Evolutionary conservation across 2,329 filamentous ascomycete species (phyloP), one percentile per base, ranked within the genome.

Genomic region (Kalaharituber pfeilii): DNA sequence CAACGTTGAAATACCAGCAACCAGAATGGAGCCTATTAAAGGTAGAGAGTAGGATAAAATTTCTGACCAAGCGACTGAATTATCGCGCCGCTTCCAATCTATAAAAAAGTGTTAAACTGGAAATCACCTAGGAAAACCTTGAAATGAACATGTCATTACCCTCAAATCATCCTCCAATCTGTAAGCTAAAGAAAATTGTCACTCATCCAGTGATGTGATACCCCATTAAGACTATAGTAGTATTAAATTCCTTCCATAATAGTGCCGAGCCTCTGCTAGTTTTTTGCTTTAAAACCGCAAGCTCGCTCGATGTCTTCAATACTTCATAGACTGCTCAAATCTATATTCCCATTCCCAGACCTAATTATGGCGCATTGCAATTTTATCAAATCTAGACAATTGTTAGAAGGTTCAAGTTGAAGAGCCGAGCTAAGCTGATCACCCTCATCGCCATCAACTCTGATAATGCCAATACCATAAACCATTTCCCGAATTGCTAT

Each of bases 181-280:
- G 71, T 98, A 98, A 0, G 91, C 91, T 65, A 95, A 98, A 25
- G 84, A n/a, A n/a, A 91, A 69, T 98, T 91, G 66, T 98, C 91
- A 0, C 84, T 91, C 0, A 91, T 98, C 69, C 86, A 94, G 71
- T 98, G 91, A 67, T 98, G 87, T 5, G 85, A 89, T 44, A 96
- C 88, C n/a, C 91, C 86, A 98, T 82, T 6, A 98, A 72, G 0
- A 98, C 77, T 0, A 86, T 87, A 59, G 77, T 79, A 3, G 8
- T 6, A 39, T 25, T 1, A 64, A 62, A 4, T 61, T 63, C 62
- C 63, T 42, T 63, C 57, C 5, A 65, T n/a, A n/a, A n/a, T n/a
- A n/a, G n/a, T n/a, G n/a, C n/a, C n/a, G n/a, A n/a, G 5, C 4
- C 13, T 11, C 25, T 47, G 39, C 15, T 26, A 22, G 62, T 62